A percentile compares a stretch with the other conserved stretches of the same genome.
Conservation (phyloP, 2,329 filamentous ascomycete genomes). For the Fusarium brevicatenulatum region DNA sequence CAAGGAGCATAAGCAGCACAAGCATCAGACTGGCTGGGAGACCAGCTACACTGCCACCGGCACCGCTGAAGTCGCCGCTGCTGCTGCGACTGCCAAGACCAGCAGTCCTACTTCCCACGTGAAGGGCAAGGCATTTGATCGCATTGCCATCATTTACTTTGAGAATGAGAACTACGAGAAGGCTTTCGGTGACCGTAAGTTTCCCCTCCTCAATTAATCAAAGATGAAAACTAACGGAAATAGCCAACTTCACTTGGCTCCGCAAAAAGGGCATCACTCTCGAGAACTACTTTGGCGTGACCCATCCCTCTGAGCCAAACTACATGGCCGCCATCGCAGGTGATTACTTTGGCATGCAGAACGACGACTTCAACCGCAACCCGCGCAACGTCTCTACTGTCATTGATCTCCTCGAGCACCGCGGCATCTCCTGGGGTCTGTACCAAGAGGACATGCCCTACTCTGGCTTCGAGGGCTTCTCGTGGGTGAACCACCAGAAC, state of each 20-base stretch:
- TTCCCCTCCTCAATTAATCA: rapidly evolving
- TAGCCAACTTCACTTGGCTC: slow-evolving; percentile 45
- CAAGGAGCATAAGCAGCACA: neutral
- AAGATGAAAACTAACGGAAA: neutral
- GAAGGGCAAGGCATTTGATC: slow-evolving; percentile 76
- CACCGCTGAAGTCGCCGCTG: slow-evolving; percentile 61
- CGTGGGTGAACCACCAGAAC: slow-evolving; percentile 71
- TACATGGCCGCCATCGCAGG: slow-evolving; percentile 71
- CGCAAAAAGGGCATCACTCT: slow-evolving; percentile 46
- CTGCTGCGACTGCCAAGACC: slow-evolving; percentile 69
- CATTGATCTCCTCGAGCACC: slow-evolving; percentile 74
- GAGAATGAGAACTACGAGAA: slow-evolving; percentile 79
- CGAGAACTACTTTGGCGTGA: slow-evolving; percentile 60
- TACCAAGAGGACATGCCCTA: slow-evolving; percentile 85
- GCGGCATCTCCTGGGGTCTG: slow-evolving; percentile 72
- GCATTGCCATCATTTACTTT: slow-evolving; percentile 78
- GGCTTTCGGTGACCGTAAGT: slow-evolving; percentile 69
- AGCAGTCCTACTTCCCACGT: slow-evolving; percentile 70
- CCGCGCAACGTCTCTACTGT: slow-evolving; percentile 72
- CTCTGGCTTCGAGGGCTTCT: slow-evolving; percentile 74
- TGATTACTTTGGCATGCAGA: slow-evolving; percentile 71
- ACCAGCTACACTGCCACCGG: slow-evolving; percentile 63
- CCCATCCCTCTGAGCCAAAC: slow-evolving; percentile 75
- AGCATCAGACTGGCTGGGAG: slow-evolving; percentile 46
- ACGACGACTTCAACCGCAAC: slow-evolving; percentile 66